Conservation (phyloP, 495 filamentous ascomycete genomes). For the Penicillium goetzii region DNA sequence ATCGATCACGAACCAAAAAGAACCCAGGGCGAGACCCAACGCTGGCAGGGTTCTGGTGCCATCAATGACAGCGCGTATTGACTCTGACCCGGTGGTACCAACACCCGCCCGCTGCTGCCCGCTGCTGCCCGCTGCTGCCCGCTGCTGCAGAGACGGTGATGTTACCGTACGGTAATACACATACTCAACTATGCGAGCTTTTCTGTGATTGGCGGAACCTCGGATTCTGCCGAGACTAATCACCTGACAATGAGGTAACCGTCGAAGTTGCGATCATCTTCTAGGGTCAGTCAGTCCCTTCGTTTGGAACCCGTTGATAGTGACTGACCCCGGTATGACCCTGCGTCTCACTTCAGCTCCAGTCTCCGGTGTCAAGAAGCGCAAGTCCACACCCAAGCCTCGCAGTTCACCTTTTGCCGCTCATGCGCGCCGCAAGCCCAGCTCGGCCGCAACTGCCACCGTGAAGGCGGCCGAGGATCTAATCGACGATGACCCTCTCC, state of each 20-base stretch:
- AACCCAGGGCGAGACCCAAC: conserved; percentile 9
- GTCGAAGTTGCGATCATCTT: background rate
- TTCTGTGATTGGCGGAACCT: conserved; percentile 27
- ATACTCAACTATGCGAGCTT: conserved; percentile 20
- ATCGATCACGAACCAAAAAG: conserved; percentile 1
- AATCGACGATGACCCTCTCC: conserved; percentile 43
- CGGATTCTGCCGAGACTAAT: conserved; percentile 12
- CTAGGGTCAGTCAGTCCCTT: background rate
- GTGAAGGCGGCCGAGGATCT: conserved; percentile 47
- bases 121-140: no score
- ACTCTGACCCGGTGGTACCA: conserved; percentile 18
- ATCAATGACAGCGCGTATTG: conserved; percentile 13
- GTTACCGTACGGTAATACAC: conserved; percentile 23
- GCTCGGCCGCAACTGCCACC: conserved; percentile 36
- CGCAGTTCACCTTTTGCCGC: conserved; percentile 55
- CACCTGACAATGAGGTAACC: conserved; percentile 30
- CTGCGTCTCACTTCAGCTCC: conserved; percentile 52
- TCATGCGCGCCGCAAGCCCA: conserved; percentile 61
- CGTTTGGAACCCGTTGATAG: conserved; percentile 4
- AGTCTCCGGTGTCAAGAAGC: conserved; percentile 50
- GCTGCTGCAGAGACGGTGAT: background rate
- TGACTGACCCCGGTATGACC: conserved; percentile 41
- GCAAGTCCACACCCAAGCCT: conserved; percentile 31
- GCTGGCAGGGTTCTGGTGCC: conserved; percentile 4
- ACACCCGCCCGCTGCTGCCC: conserved; percentile 2